Percentiles rank a stretch among this genome's conserved stretches.
Conservation (phyloP, 2,329 filamentous ascomycete genomes). For the Claviceps sp. region DNA sequence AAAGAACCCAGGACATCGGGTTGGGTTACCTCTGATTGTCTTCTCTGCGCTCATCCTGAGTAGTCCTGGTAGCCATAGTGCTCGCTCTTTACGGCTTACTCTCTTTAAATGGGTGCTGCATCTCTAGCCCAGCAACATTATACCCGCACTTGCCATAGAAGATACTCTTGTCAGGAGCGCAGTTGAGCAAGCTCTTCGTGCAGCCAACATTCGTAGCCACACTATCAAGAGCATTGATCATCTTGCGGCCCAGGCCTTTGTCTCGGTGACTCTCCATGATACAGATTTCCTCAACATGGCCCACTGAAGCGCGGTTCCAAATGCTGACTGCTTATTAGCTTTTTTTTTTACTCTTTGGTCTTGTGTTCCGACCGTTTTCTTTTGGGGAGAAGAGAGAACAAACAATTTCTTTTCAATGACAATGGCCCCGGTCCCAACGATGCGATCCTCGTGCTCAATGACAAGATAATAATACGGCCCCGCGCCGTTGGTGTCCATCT, state of each 20-base stretch:
- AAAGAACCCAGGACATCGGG: too few species aligned
- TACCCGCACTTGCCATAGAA: slow-evolving; percentile 46
- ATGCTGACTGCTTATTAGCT: slow-evolving; percentile 29
- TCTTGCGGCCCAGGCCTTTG: slow-evolving; percentile 62
- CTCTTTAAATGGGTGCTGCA: slow-evolving; percentile 7
- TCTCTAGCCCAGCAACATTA: slow-evolving; percentile 8
- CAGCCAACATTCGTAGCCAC: slow-evolving; percentile 62
- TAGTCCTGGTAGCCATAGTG: neutral
- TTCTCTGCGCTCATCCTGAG: too few species aligned
- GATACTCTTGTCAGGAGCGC: slow-evolving; percentile 62
- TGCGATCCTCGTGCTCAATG: slow-evolving; percentile 46
- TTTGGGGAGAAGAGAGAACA: slow-evolving; percentile 10
- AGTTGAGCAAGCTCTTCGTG: slow-evolving; percentile 72
- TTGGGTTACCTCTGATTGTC: too few species aligned
- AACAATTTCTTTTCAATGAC: slow-evolving; percentile 71
- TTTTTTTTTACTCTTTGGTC: neutral
- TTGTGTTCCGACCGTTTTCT: neutral
- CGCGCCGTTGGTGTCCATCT: slow-evolving; percentile 25
- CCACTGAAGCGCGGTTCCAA: slow-evolving; percentile 53
- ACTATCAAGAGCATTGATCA: slow-evolving; percentile 65
- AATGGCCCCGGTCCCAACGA: slow-evolving; percentile 64
- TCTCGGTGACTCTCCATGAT: slow-evolving; percentile 68
- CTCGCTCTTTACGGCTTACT: neutral
- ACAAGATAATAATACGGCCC: slow-evolving; percentile 58
- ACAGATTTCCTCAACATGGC: slow-evolving; percentile 77